These are phyloP conservation scores for Pseudevernia furfuracea DNA, from an alignment of 495 filamentous ascomycete species.

Conservation along the genomic window DNA sequence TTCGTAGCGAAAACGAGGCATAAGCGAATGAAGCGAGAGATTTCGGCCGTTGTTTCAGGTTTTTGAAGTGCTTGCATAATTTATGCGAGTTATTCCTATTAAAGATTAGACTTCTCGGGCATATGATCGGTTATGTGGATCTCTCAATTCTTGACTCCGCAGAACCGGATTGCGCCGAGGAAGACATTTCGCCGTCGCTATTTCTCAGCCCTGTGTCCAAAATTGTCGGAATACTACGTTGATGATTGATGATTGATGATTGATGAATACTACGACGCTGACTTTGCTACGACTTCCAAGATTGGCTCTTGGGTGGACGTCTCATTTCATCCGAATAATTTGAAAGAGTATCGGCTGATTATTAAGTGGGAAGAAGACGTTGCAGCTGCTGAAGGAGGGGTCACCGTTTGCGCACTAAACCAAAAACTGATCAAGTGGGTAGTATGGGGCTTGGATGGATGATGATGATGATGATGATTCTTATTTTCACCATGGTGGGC, in stretches of 20 bases:
- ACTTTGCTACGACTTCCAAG: not conserved
- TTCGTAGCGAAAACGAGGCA: not conserved
- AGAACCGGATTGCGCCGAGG: not conserved
- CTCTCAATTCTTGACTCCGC: not conserved
- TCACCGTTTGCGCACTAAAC: not conserved
- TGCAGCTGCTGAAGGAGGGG: not conserved
- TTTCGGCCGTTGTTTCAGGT: not conserved
- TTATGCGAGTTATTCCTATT: not conserved
- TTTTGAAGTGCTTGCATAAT: slow-evolving; percentile 3
- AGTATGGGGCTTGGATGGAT: not conserved
- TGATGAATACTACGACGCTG: slow-evolving; percentile 1
- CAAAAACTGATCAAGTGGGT: not conserved
- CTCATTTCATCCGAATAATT: too few species aligned
- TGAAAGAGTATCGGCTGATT: not conserved
- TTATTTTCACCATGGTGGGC: too few species aligned
- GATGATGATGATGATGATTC: not conserved
- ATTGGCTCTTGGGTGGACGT: too few species aligned
- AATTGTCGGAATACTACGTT: not conserved
- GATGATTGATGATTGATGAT: not conserved
- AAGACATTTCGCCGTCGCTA: not conserved
- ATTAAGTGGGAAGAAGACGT: not conserved
- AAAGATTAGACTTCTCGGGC: not conserved
- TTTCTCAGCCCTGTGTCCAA: not conserved
- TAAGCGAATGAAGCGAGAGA: slow-evolving; percentile 1
- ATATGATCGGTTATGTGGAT: not conserved